phyloP scores from a whole-genome alignment of 306 rosid genomes.

The Begonia loranthoides region DNA sequence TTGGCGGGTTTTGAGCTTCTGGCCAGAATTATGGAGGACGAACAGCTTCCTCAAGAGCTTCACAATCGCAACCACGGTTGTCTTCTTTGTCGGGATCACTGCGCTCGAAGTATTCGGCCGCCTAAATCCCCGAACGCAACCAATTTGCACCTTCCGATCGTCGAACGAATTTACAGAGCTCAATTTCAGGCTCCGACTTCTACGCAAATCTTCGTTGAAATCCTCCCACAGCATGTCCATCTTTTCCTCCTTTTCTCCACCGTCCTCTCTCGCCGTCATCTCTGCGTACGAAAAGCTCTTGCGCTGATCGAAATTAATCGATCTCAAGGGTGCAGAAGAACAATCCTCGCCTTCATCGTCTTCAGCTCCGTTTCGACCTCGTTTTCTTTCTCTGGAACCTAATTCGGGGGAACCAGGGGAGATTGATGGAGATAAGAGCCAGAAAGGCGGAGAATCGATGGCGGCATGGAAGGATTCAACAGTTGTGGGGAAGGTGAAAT shows the following conservation, averaged over 20 bases:
- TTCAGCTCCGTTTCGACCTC: not conserved
- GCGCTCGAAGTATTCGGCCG: not conserved
- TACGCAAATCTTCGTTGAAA: conserved; percentile 10
- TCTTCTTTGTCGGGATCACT: conserved; percentile 3
- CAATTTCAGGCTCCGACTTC: conserved; percentile 8
- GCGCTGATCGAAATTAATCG: not conserved
- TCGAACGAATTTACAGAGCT: conserved; percentile 6
- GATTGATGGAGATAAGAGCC: conserved; percentile 6
- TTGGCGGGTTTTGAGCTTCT: conserved; percentile 8
- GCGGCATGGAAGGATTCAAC: not conserved
- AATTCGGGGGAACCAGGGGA: conserved; percentile 4
- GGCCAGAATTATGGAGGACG: conserved; percentile 8
- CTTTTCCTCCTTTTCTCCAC: conserved; percentile 1
- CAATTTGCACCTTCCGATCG: conserved; percentile 6
- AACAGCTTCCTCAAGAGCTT: conserved; percentile 11
- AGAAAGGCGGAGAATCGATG: conserved; percentile 12
- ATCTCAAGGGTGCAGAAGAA: not conserved
- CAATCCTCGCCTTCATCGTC: not conserved
- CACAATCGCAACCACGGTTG: conserved; percentile 4
- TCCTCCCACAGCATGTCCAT: conserved; percentile 13
- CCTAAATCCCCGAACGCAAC: not conserved
- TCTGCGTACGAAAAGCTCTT: conserved; percentile 4
- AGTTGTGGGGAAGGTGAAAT: conserved; percentile 9
- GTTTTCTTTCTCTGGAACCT: too few relatives aligned
- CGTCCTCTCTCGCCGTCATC: not conserved